Conservation (phyloP, 208 protist species). For the Crithidia acanthocephali region DNA sequence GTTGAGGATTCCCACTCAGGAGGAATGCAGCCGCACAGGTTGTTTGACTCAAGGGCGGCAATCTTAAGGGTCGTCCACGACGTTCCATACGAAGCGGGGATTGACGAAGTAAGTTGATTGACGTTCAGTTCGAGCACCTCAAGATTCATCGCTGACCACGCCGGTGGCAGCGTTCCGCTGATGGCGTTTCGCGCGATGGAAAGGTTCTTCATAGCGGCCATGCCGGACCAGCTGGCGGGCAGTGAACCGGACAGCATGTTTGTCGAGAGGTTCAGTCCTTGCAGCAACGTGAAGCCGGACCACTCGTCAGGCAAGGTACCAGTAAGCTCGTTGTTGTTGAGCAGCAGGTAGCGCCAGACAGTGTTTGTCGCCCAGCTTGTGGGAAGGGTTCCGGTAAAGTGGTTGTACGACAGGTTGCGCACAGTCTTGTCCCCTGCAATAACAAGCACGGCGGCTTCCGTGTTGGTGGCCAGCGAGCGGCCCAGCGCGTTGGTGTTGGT, state of each 20-base stretch:
- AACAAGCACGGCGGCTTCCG: background rate
- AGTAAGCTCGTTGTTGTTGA: constrained; percentile 7
- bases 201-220: constrained; percentile 5
- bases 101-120: background rate
- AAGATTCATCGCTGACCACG: background rate
- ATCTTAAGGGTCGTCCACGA: background rate
- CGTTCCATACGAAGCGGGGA: background rate
- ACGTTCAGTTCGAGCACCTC: background rate
- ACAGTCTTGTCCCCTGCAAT: background rate
- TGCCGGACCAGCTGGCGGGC: constrained; percentile 18
- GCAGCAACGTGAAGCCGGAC: background rate
- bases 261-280: constrained; percentile 3
- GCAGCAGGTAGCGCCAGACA: constrained; percentile 2
- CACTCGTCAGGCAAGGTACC: constrained; percentile 8
- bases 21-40: constrained; percentile 9
- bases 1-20: background rate
- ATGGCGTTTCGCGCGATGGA: constrained; percentile 18
- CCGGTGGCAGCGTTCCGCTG: constrained; percentile 6
- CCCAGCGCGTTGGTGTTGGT: background rate
- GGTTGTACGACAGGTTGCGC: constrained; percentile 11
- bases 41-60: background rate
- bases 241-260: constrained; percentile 16
- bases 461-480: background rate
- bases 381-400: constrained; percentile 4
- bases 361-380: background rate